These are phyloP conservation scores for Cladophialophora yegresii DNA, from an alignment of 2,329 filamentous ascomycete genomes.

Conservation along the genomic window DNA sequence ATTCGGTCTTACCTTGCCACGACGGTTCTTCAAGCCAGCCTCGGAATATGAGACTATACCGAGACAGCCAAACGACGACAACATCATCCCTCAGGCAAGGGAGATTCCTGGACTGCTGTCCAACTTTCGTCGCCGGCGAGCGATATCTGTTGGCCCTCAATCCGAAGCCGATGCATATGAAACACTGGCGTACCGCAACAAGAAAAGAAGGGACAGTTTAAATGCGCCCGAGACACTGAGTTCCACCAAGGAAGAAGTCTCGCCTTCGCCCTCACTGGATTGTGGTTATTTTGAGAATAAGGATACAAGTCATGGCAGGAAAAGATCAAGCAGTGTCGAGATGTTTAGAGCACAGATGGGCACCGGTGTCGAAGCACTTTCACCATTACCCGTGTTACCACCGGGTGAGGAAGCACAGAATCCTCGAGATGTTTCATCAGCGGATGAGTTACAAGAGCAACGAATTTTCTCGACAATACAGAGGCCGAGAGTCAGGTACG, in stretches of 20 bases:
- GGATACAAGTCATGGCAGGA: conserved; percentile 15
- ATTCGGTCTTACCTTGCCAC: conserved; percentile 74
- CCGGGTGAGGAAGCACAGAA: conserved; percentile 9
- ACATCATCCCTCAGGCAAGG: conserved; percentile 84
- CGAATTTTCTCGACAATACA: conserved; percentile 84
- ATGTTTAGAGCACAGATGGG: conserved; percentile 76
- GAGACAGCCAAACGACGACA: conserved; percentile 72
- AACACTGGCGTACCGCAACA: conserved; percentile 85
- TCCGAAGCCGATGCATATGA: conserved; percentile 97
- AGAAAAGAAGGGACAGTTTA: conserved; percentile 62
- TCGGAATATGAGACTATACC: conserved; percentile 88
- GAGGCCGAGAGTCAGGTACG: conserved; percentile 86
- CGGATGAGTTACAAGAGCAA: conserved; percentile 56
- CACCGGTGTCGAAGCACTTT: conserved; percentile 50
- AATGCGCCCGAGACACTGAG: conserved; percentile 35
- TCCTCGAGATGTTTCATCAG: conserved; percentile 38
- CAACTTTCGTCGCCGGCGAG: conserved; percentile 74
- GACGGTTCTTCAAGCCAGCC: conserved; percentile 87
- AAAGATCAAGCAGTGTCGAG: conserved; percentile 49
- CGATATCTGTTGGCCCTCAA: conserved; percentile 88
- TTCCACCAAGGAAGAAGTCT: conserved; percentile 12
- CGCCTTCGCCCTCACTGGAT: conserved; percentile 18
- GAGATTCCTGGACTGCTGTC: conserved; percentile 81
- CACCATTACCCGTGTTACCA: conserved; percentile 11
- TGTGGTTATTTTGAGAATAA: conserved; percentile 16